A percentile compares a stretch with the other conserved stretches of the same genome.
phyloP scores from a whole-genome alignment of 2,329 filamentous ascomycete species.

The Ophiostoma novo-ulmi region DNA sequence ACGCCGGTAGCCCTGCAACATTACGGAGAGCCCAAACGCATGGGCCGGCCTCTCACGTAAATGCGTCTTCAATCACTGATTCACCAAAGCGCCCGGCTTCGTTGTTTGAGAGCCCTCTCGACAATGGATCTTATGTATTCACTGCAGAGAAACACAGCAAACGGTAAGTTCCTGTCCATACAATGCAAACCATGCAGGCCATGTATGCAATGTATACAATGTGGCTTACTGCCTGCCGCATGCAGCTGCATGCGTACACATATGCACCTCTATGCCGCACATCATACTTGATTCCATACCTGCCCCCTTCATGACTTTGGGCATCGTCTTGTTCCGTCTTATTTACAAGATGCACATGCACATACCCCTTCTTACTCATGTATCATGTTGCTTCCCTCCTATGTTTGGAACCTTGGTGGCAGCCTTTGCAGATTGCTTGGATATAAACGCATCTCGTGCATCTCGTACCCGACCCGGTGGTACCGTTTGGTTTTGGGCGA shows the following conservation, averaged over 20 bases:
- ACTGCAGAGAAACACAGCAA: slow-evolving; percentile 29
- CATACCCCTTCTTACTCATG: not conserved
- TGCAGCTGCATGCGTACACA: not conserved
- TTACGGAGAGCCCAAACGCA: slow-evolving; percentile 34
- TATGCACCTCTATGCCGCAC: not conserved
- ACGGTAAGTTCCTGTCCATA: slow-evolving; percentile 21
- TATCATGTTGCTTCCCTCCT: not conserved
- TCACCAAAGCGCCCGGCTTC: slow-evolving; percentile 37
- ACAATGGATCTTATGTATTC: slow-evolving; percentile 29
- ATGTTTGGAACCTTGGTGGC: not conserved
- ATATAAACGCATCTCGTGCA: not conserved
- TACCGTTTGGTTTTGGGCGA: not conserved
- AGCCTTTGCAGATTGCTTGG: not conserved
- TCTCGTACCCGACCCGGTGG: not conserved
- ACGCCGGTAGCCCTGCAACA: slow-evolving; percentile 18
- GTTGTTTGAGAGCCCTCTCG: slow-evolving; percentile 35
- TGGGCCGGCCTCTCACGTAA: slow-evolving; percentile 33
- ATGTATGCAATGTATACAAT: not conserved
- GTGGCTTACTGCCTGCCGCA: not conserved
- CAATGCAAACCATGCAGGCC: not conserved
- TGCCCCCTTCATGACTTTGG: not conserved
- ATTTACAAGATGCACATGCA: not conserved
- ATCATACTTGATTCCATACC: not conserved
- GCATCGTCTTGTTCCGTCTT: not conserved
- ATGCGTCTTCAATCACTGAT: slow-evolving; percentile 37